Conservation (phyloP, 805 yeast species). For the Suhomyces prunicola region DNA sequence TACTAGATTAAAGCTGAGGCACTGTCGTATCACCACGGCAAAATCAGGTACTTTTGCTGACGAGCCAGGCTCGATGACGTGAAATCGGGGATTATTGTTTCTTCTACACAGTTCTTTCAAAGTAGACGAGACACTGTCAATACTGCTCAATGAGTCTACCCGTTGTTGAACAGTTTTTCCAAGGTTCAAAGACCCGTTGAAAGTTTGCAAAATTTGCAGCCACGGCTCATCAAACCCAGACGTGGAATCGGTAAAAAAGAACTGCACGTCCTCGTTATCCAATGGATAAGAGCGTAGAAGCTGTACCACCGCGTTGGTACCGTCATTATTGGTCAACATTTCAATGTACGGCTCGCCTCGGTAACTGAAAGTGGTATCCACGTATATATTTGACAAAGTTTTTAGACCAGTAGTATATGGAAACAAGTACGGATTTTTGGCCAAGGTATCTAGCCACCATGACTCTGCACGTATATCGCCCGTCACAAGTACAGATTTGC, state of each 20-base stretch:
- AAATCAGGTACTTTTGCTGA: not conserved
- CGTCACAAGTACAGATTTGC: constrained; percentile 43
- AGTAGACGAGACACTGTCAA: not conserved
- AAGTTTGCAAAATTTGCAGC: constrained; percentile 30
- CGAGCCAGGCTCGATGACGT: not conserved
- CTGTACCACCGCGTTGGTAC: constrained; percentile 31
- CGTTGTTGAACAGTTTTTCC: constrained; percentile 6
- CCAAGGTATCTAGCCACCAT: constrained; percentile 46
- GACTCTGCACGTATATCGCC: constrained; percentile 58
- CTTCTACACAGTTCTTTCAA: not conserved
- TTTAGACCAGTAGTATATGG: constrained; percentile 39
- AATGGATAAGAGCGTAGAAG: constrained; percentile 42
- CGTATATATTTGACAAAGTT: constrained; percentile 43
- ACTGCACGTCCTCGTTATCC: constrained; percentile 35
- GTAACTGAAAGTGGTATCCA: constrained; percentile 53
- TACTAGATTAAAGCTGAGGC: constrained; percentile 34
- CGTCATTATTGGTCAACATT: constrained; percentile 40
- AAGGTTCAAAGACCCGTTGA: constrained; percentile 14
- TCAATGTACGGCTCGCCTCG: constrained; percentile 49
- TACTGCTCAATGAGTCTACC: not conserved
- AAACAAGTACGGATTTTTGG: constrained; percentile 35
- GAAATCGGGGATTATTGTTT: not conserved
- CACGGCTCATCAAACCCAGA: constrained; percentile 57
- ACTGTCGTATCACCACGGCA: constrained; percentile 31
- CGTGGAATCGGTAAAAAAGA: constrained; percentile 38